phyloP scores from a whole-genome alignment of 2,329 filamentous ascomycete genomes.

The Paecilomyces formosus region DNA sequence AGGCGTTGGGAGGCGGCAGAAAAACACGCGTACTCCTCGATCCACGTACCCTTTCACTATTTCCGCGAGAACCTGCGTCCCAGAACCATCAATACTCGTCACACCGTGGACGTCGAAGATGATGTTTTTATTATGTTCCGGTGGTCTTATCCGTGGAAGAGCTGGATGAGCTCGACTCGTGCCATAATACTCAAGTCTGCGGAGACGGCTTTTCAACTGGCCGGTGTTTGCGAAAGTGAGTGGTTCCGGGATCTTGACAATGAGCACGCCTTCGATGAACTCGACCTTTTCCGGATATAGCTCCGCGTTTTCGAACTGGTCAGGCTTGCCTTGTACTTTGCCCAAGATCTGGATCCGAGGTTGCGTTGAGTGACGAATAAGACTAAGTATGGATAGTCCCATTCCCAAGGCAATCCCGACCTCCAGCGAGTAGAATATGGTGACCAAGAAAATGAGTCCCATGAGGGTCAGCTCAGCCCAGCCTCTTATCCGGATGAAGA shows the following conservation, averaged over 20 bases:
- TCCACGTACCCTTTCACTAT: constrained; percentile 78
- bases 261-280: constrained; percentile 84
- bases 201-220: constrained; percentile 74
- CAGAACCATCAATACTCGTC: constrained; percentile 85
- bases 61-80: constrained; percentile 82
- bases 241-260: constrained; percentile 96
- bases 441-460: constrained; percentile 81
- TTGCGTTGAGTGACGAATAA: constrained; percentile 83
- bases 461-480: constrained; percentile 83
- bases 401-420: constrained; percentile 92
- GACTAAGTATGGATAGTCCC: constrained; percentile 77
- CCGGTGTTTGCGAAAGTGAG: constrained; percentile 96
- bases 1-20: constrained; percentile 47
- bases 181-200: constrained; percentile 84
- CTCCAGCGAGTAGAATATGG: constrained; percentile 90
- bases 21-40: constrained; percentile 55
- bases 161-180: constrained; percentile 78
- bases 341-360: constrained; percentile 95
- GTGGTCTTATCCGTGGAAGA: constrained; percentile 66
- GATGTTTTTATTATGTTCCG: constrained; percentile 82
- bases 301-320: constrained; percentile 79
- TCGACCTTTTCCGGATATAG: constrained; percentile 66
- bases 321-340: constrained; percentile 68
- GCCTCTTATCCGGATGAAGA: constrained; percentile 79
- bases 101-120: constrained; percentile 99